Evolutionary conservation across 495 filamentous ascomycete genomes (phyloP), one percentile per base, ranked within the genome.

Genomic region (Beverwykella pulmonaria): DNA sequence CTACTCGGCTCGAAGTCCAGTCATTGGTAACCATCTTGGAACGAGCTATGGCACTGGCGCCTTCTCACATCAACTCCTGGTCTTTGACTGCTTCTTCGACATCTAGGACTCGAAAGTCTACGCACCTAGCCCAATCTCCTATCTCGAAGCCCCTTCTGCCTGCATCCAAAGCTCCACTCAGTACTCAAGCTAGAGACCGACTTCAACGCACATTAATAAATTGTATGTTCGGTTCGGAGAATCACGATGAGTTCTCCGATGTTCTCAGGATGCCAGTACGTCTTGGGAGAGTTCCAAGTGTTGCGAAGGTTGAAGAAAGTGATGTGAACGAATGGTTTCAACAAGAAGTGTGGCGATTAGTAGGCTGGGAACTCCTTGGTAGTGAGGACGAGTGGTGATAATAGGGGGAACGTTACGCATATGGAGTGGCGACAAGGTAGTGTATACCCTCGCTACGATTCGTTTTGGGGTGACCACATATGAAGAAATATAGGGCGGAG

Each of bases 151-250:
- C 39, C n/a, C 36, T 49, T 20, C 56, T 25, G n/a, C 26, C 19
- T 19, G 52, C n/a, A 27, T 58, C 48, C 23, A 75, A 73, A 49
- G 53, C 50, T 34, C 27, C 54, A 0, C 65, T 78, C 2, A 59
- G 62, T 22, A 17, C 58, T 6, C 54, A 53, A 2, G 76, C 74
- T 1, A 74, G 73, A 55, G 68, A 77, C 0, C 63, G 69, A 14
- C 73, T 78, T 26, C 76, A 77, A 59, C 65, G 69, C 8, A 78
- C 75, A 15, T 74, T 78, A 0, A 53, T 78, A 10, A 68, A 72
- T 12, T 72, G 68, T 27, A 74, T 75, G 53, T 78, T 75, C 14
- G 65, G 67, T 32, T 65, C 54, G 25, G 30, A 65, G 15, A 48
- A 46, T 14, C 58, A 76, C 8, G 69, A 74, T 27, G 71, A 71